phyloP scores from a whole-genome alignment of 352 stramenopile genomes.

The Phytopythium delawarense region DNA sequence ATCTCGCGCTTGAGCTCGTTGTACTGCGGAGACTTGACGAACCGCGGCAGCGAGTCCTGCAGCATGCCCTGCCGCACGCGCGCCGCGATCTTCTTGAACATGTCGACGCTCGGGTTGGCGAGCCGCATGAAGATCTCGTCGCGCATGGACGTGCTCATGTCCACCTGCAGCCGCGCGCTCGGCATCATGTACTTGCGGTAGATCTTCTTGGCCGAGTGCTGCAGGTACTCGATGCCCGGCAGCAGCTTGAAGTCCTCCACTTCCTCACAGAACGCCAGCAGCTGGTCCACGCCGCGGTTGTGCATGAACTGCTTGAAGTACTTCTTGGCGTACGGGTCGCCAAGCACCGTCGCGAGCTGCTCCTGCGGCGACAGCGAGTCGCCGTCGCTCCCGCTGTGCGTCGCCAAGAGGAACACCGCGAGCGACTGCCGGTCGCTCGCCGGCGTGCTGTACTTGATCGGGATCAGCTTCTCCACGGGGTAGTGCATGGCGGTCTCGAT shows the following conservation, averaged over 20 bases:
- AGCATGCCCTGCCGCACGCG: conserved; percentile 68
- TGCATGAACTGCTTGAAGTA: conserved; percentile 79
- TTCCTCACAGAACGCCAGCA: conserved; percentile 73
- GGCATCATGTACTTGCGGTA: conserved; percentile 83
- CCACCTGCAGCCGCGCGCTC: conserved; percentile 69
- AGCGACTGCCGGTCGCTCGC: conserved; percentile 11
- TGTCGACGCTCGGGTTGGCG: conserved; percentile 70
- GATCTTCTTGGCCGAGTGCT: conserved; percentile 84
- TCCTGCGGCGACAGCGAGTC: conserved; percentile 46
- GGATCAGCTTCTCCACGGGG: conserved; percentile 69
- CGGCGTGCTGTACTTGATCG: conserved; percentile 22
- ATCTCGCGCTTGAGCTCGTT: conserved; percentile 63
- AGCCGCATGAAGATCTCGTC: conserved; percentile 67
- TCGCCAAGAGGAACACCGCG: conserved; percentile 11
- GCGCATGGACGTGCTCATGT: conserved; percentile 81
- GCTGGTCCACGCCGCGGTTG: conserved; percentile 53
- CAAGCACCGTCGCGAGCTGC: conserved; percentile 39
- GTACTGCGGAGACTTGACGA: conserved; percentile 72
- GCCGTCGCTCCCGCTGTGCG: conserved; percentile 12
- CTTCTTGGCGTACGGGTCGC: conserved; percentile 60
- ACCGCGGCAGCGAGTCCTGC: conserved; percentile 71
- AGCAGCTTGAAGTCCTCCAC: conserved; percentile 78
- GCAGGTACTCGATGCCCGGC: conserved; percentile 77
- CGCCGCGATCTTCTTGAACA: conserved; percentile 79
- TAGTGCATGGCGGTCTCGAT: conserved; percentile 75